These are phyloP conservation scores for Asterophora parasitica DNA, from an alignment of 768 basidiomycete genomes.

Conservation along the genomic window DNA sequence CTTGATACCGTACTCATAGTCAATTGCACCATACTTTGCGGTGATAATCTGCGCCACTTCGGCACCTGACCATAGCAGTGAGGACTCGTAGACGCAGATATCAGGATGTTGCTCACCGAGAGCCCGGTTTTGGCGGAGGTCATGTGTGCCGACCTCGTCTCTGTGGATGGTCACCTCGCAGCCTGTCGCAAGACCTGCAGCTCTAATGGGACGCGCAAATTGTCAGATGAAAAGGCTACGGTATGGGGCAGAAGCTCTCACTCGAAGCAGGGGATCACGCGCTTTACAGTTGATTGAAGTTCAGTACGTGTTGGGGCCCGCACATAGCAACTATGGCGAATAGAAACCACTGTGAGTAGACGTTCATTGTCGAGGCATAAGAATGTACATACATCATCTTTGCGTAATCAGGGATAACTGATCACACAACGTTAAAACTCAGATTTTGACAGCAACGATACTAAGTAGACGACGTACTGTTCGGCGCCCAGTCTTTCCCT, in stretches of 20 bases:
- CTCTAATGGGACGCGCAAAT: slow-evolving; percentile 6
- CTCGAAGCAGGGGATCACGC: slow-evolving; percentile 58
- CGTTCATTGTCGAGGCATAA: background rate
- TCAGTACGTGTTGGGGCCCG: slow-evolving; percentile 68
- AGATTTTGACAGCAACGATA: background rate
- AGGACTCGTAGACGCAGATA: background rate
- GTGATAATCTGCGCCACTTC: slow-evolving; percentile 60
- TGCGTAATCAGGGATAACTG: slow-evolving; percentile 82
- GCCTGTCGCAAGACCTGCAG: slow-evolving; percentile 20
- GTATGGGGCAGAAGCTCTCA: background rate
- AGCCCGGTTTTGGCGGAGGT: slow-evolving; percentile 27
- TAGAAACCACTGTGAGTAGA: background rate
- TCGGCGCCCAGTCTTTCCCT: slow-evolving; percentile 71
- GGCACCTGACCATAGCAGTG: slow-evolving; percentile 36
- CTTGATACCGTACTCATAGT: slow-evolving; percentile 62
- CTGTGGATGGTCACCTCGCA: slow-evolving; percentile 16
- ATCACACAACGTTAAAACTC: background rate
- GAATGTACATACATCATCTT: slow-evolving; percentile 51
- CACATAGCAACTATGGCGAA: slow-evolving; percentile 54
- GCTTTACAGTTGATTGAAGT: slow-evolving; percentile 48
- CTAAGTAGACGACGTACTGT: slow-evolving; percentile 43
- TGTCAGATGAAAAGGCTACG: background rate
- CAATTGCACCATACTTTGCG: slow-evolving; percentile 57
- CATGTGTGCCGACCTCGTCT: slow-evolving; percentile 10
- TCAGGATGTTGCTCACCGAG: slow-evolving; percentile 32